phyloP scores from a whole-genome alignment of 805 yeast genomes.

The Metschnikowia kunwiensis region DNA sequence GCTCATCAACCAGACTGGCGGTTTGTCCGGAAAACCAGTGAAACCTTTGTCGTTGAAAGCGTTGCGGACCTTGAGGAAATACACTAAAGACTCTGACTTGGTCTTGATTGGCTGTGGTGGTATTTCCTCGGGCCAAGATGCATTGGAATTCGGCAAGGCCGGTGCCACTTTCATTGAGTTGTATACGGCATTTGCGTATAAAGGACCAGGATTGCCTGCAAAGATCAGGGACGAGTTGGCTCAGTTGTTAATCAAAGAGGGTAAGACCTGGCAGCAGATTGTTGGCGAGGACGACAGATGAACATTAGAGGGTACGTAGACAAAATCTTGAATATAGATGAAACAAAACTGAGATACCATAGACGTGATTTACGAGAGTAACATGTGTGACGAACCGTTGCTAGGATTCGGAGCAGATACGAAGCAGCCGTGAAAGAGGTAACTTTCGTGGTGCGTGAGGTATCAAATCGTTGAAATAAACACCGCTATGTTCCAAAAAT shows the following conservation, averaged over 20 bases:
- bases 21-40: slow-evolving; percentile 88
- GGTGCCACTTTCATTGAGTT: slow-evolving; percentile 90
- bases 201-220: slow-evolving; percentile 79
- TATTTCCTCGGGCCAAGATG: slow-evolving; percentile 82
- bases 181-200: slow-evolving; percentile 87
- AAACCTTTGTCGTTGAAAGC: slow-evolving; percentile 77
- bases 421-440: too few relatives aligned
- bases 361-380: too few relatives aligned
- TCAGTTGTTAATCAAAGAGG: slow-evolving; percentile 59
- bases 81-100: slow-evolving; percentile 69
- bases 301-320: neutral
- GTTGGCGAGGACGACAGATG: slow-evolving; percentile 56
- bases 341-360: too few relatives aligned
- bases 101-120: slow-evolving; percentile 95
- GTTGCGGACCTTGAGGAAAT: slow-evolving; percentile 64
- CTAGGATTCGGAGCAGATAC: too few relatives aligned
- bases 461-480: too few relatives aligned
- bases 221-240: slow-evolving; percentile 42
- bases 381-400: too few relatives aligned
- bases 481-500: too few relatives aligned
- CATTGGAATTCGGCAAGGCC: slow-evolving; percentile 85
- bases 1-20: slow-evolving; percentile 66
- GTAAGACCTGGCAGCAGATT: slow-evolving; percentile 80
- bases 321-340: too few relatives aligned
- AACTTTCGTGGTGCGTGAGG: too few relatives aligned